A percentile compares a stretch with the other conserved stretches of the same genome.
phyloP scores from a whole-genome alignment of 805 yeast genomes.

The Wickerhamiella parazyma region DNA sequence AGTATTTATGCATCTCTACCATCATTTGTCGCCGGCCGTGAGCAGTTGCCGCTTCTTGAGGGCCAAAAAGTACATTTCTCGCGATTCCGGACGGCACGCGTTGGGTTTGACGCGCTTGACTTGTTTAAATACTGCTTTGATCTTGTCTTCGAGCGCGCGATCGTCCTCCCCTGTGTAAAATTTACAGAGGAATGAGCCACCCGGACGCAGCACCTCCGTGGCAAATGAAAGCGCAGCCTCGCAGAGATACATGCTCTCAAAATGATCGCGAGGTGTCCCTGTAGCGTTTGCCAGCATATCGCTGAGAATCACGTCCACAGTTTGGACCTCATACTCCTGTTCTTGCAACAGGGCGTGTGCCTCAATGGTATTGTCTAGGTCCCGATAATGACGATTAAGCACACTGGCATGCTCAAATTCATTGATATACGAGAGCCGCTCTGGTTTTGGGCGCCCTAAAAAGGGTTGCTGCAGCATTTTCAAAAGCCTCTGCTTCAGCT shows the following conservation, averaged over 20 bases:
- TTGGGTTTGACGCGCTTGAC: slow-evolving; percentile 67
- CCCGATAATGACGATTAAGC: slow-evolving; percentile 18
- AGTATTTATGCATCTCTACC: too few relatives aligned
- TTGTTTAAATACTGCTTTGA: slow-evolving; percentile 43
- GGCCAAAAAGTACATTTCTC: slow-evolving; percentile 72
- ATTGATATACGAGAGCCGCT: background rate
- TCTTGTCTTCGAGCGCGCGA: slow-evolving; percentile 40
- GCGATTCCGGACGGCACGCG: slow-evolving; percentile 66
- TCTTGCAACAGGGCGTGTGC: background rate
- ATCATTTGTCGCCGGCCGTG: too few relatives aligned
- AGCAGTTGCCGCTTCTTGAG: slow-evolving; percentile 35
- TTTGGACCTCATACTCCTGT: slow-evolving; percentile 18
- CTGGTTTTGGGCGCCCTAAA: slow-evolving; percentile 18
- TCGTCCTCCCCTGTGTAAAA: slow-evolving; percentile 79
- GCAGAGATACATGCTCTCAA: slow-evolving; percentile 77
- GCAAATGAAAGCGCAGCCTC: slow-evolving; percentile 79
- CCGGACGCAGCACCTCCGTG: slow-evolving; percentile 49
- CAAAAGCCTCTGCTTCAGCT: slow-evolving; percentile 26
- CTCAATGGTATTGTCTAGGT: slow-evolving; percentile 17
- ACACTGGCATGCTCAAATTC: slow-evolving; percentile 7
- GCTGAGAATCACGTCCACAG: slow-evolving; percentile 58
- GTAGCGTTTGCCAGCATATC: slow-evolving; percentile 90
- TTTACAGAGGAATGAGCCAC: slow-evolving; percentile 71
- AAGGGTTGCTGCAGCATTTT: slow-evolving; percentile 19
- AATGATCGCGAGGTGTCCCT: slow-evolving; percentile 75